These are phyloP conservation scores for Centella asiatica DNA, from an alignment of 129 eudicot genomes.

Conservation along the genomic window DNA sequence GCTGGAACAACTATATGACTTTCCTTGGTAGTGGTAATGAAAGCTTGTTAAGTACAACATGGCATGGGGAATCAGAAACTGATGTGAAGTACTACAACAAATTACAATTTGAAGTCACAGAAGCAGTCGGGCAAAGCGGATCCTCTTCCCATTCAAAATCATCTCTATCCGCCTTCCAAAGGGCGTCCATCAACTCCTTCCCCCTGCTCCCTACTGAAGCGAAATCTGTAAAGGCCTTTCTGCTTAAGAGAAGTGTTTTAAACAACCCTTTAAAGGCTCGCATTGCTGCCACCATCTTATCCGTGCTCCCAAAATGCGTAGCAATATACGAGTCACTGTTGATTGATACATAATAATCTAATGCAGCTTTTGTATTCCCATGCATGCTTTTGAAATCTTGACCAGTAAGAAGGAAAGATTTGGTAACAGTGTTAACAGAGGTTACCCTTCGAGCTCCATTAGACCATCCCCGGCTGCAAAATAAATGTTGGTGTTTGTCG, in stretches of 20 bases:
- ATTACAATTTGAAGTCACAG: constrained; percentile 73
- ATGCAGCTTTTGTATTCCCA: constrained; percentile 94
- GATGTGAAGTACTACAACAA: no score
- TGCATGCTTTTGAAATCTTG: constrained; percentile 80
- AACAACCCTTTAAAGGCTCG: constrained; percentile 64
- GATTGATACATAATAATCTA: constrained; percentile 87
- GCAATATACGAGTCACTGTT: constrained; percentile 83
- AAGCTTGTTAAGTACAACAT: no score
- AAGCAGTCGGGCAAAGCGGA: constrained; percentile 94
- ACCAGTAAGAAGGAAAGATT: constrained; percentile 48
- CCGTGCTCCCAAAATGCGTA: constrained; percentile 93
- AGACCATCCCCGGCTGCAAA: constrained; percentile 98
- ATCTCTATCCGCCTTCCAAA: constrained; percentile 62
- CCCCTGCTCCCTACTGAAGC: constrained; percentile 49
- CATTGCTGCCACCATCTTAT: constrained; percentile 98
- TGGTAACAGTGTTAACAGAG: constrained; percentile 55
- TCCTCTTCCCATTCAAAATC: constrained; percentile 81
- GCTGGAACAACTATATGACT: no score
- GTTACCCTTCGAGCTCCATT: constrained; percentile 83
- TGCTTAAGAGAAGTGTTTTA: constrained; percentile 60
- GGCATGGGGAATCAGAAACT: no score
- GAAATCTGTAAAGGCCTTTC: constrained; percentile 58
- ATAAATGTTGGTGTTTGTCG: constrained; percentile 67
- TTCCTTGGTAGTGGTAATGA: no score
- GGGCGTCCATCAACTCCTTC: constrained; percentile 43